A percentile compares a stretch with the other conserved stretches of the same genome.
These are phyloP conservation scores for Thozetella sp. DNA, from an alignment of 495 filamentous ascomycete species.

Conservation along the genomic window DNA sequence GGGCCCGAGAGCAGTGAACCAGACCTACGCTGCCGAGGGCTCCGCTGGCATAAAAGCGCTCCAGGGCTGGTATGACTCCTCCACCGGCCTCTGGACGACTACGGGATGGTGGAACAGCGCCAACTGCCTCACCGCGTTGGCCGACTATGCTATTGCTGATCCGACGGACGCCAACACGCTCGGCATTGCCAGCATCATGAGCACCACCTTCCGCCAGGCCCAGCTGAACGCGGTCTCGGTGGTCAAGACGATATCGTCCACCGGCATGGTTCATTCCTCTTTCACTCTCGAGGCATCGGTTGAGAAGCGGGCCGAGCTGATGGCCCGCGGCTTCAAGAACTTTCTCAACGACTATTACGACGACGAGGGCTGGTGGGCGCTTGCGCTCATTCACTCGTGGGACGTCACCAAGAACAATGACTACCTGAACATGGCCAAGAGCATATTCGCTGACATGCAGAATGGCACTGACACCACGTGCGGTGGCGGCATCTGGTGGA, in stretches of 20 bases:
- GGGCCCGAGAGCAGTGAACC: conserved; percentile 10
- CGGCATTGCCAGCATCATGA: conserved; percentile 33
- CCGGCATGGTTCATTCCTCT: conserved; percentile 28
- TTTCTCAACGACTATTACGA: conserved; percentile 70
- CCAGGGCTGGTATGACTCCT: conserved; percentile 64
- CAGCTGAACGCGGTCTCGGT: conserved; percentile 29
- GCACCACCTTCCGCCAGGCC: conserved; percentile 43
- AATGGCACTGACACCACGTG: conserved; percentile 54
- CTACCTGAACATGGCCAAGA: conserved; percentile 58
- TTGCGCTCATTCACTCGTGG: conserved; percentile 66
- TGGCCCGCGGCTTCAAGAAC: conserved; percentile 35
- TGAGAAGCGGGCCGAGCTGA: conserved; percentile 9
- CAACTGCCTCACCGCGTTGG: conserved; percentile 65
- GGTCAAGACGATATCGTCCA: conserved; percentile 25
- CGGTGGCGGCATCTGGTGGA: conserved; percentile 75
- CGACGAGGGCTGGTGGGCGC: conserved; percentile 75
- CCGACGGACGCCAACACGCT: conserved; percentile 22
- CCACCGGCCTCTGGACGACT: conserved; percentile 66
- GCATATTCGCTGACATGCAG: conserved; percentile 64
- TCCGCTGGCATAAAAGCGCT: conserved; percentile 48
- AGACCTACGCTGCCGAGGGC: conserved; percentile 37
- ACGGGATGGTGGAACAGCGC: conserved; percentile 79
- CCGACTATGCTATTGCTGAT: conserved; percentile 56
- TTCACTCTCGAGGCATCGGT: conserved; percentile 22
- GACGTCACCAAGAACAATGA: conserved; percentile 56